Evolutionary conservation across 331 rosid species (phyloP), one percentile per base, ranked within the genome.

Genomic region (Saraca asoca): DNA sequence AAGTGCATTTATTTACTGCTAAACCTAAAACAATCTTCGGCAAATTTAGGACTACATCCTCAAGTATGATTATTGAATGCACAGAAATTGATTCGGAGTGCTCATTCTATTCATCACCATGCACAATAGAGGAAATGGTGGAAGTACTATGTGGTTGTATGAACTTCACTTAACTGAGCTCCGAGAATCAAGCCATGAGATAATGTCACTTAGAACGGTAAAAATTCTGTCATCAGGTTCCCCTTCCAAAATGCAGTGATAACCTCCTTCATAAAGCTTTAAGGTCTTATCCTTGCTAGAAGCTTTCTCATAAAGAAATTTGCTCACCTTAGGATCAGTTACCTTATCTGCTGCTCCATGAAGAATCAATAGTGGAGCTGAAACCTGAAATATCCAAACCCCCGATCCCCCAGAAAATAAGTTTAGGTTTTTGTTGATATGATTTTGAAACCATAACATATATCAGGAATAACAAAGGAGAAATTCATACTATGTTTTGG

Each of bases 261-360:
- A 88, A 58, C 92, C 87, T 52, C 70, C 84, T 59, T 84, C 86
- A 24, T 89, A 87, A 4, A 85, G 66, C 78, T 89, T 83, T 12
- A 91, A 34, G 48, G 87, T 85, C 81, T 91, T 87, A 68, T 91
- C 96, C 46, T 80, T 72, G 77, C 90, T 82, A 5, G 85, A 81
- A 20, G 98, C 95, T 8, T 71, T 81, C 73, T 88, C 87, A 51
- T 91, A 91, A 29, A 91, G 95, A 87, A 80, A 89, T 63, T 59
- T 75, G 73, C 98, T 91, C 75, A 91, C 95, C 3, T 39, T 20
- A 34, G 96, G 98, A 85, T 89, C 96, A 3, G 92, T 89, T 70
- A 91, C 89, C 80, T 70, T 85, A 51, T 91, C 95, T 16, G 79
- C 92, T 33, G 90, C 98, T 56, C 98, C 96, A 50, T 91, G 98